A percentile compares a stretch with the other conserved stretches of the same genome.
phyloP scores from a whole-genome alignment of 306 rosid genomes.

The Cucurbita moschata region DNA sequence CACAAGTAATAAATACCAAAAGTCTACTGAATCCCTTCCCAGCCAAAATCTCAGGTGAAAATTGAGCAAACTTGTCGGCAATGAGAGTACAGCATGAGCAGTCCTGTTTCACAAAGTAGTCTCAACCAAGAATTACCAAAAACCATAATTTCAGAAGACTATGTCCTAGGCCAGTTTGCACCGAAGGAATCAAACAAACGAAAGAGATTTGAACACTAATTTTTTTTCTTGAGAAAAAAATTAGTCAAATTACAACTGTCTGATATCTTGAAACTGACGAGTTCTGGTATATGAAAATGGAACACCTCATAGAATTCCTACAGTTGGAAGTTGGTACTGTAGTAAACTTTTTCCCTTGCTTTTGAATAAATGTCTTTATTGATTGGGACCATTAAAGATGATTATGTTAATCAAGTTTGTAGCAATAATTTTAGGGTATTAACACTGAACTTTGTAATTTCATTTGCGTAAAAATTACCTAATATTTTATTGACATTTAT shows the following conservation, averaged over 20 bases:
- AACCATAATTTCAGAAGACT: neutral
- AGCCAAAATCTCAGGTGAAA: slow-evolving; percentile 52
- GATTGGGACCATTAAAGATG: neutral
- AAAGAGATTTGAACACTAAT: neutral
- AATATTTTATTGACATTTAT: neutral
- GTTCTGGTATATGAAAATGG: neutral
- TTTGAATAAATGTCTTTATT: neutral
- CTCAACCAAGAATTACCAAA: neutral
- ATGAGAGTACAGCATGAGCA: slow-evolving; percentile 54
- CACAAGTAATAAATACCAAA: slow-evolving; percentile 31
- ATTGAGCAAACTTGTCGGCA: slow-evolving; percentile 45
- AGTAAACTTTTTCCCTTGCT: neutral
- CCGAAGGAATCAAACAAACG: neutral
- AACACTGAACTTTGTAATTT: neutral
- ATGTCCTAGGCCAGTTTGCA: neutral
- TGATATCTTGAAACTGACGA: neutral
- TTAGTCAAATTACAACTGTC: neutral
- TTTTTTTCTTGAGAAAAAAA: neutral
- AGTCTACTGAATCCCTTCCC: slow-evolving; percentile 61
- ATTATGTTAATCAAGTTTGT: neutral
- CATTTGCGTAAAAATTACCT: neutral
- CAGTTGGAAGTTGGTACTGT: neutral
- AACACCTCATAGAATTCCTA: neutral
- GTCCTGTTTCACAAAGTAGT: slow-evolving; percentile 28
- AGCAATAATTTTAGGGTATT: neutral